These are phyloP conservation scores for Globisporangium carolinianum DNA, from an alignment of 352 stramenopile species.

Conservation along the genomic window DNA sequence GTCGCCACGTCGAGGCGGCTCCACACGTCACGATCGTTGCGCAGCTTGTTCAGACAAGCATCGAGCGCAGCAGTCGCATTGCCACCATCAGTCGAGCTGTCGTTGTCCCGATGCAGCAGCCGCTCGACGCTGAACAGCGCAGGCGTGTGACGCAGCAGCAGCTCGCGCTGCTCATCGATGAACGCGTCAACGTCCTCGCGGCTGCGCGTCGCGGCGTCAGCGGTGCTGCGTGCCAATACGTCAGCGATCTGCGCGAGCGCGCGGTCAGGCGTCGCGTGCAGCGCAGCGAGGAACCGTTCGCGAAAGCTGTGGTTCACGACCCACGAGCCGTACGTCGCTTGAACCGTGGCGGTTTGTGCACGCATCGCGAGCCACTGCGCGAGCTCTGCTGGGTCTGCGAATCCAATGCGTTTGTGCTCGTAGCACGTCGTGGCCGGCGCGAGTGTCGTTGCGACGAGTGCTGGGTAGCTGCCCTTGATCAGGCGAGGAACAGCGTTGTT, in stretches of 20 bases:
- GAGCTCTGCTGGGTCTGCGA: background rate
- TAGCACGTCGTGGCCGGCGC: constrained; percentile 22
- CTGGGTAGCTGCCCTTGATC: constrained; percentile 29
- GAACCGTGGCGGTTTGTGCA: constrained; percentile 16
- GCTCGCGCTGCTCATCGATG: constrained; percentile 17
- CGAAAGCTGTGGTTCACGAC: background rate
- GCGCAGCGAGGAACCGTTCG: constrained; percentile 14
- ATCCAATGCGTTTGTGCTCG: background rate
- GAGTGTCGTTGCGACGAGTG: constrained; percentile 16
- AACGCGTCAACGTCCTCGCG: constrained; percentile 15
- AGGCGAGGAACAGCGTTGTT: constrained; percentile 15
- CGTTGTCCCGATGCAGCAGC: constrained; percentile 4
- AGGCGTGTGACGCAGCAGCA: constrained; percentile 11
- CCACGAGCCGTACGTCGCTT: constrained; percentile 4
- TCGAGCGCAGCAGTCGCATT: background rate
- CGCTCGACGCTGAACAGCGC: constrained; percentile 31
- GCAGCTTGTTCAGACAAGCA: constrained; percentile 12
- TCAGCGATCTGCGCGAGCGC: constrained; percentile 19
- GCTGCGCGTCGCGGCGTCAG: constrained; percentile 9
- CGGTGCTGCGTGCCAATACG: constrained; percentile 17
- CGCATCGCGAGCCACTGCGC: constrained; percentile 8
- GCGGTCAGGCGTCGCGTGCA: constrained; percentile 15
- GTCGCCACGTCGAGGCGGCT: background rate
- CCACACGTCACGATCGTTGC: constrained; percentile 7
- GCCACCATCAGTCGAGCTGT: background rate